These are phyloP conservation scores for Pseudogymnoascus sp. DNA, from an alignment of 2,329 filamentous ascomycete genomes.

Conservation along the genomic window DNA sequence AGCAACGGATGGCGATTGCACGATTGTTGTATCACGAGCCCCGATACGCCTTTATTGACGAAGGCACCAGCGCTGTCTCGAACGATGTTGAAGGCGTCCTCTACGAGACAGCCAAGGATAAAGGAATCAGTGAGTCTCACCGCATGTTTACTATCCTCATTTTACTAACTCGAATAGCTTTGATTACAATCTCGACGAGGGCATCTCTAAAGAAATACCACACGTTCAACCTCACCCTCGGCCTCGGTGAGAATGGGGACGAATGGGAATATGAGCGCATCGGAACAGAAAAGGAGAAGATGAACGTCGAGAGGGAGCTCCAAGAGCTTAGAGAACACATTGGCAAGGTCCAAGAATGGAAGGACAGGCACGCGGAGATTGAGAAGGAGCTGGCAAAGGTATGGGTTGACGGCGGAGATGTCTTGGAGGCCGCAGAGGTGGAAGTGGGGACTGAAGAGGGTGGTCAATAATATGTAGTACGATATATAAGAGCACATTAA, in stretches of 20 bases:
- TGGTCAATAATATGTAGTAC: background rate
- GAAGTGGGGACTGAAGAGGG: background rate
- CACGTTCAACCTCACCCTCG: conserved; percentile 80
- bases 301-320: conserved; percentile 85
- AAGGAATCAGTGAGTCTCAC: conserved; percentile 74
- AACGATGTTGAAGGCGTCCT: conserved; percentile 89
- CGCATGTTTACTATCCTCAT: background rate
- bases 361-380: conserved; percentile 69
- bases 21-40: conserved; percentile 91
- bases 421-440: background rate
- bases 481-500: conserved; percentile 5
- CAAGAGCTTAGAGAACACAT: conserved; percentile 75
- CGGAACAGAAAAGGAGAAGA: conserved; percentile 86
- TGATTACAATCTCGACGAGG: conserved; percentile 93
- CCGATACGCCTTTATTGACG: conserved; percentile 87
- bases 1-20: conserved; percentile 90
- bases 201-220: conserved; percentile 95
- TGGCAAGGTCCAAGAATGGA: conserved; percentile 77
- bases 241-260: conserved; percentile 70
- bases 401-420: conserved; percentile 26
- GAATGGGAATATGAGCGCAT: conserved; percentile 93
- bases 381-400: conserved; percentile 62
- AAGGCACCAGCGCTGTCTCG: conserved; percentile 89
- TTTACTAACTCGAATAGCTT: conserved; percentile 41
- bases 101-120: conserved; percentile 88